Evolutionary conservation across 805 yeast genomes (phyloP), one percentile per base, ranked within the genome.

Genomic region (Ogataea haglerorum): DNA sequence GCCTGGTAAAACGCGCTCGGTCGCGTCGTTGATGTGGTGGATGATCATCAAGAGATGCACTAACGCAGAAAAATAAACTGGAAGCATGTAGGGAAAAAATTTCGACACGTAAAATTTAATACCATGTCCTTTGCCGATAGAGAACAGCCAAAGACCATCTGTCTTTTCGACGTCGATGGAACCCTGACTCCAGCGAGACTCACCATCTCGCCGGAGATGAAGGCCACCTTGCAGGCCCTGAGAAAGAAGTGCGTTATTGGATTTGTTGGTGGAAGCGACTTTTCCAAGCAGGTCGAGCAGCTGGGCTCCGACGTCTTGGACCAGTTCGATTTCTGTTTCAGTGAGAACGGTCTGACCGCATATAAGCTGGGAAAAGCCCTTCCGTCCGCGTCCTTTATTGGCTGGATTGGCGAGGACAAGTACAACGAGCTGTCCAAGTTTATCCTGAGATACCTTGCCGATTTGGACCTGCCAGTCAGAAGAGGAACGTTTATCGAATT

Each of bases 401-500:
- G 76, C 53, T 93, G 96, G 96, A 76, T 93, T 52, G 99, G 99
- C 61, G 88, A 91, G 60, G 95, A 83, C 58, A 82, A 85, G 72
- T 93, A 93, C 80, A 89, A 86, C 75, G 76, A 81, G 70, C 77
- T 93, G 56, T 88, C 80, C 59, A 82, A 79, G 69, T 93, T 88
- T 72, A 80, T 88, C 61, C 75, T 93, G 61, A 78, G 77, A 55
- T 90, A 93, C 74, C 75, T 93, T 55, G 65, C 96, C 40, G 84
- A 84, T 32, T 65, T 93, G 41, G 98, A 93, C 52, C 67, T 93
- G 54, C 99, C 99, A 61, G 77, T 85, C 65, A 88, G 97, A 81
- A 88, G 97, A 75, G 99, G 99, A 68, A 93, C 99, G 46, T 93
- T 93, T 69, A 72, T 93, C 55, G 99, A 93, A 76, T 93, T 93